Evolutionary conservation across 257 asterid species (phyloP).

Genomic region (Nicotiana tomentosiformis): DNA sequence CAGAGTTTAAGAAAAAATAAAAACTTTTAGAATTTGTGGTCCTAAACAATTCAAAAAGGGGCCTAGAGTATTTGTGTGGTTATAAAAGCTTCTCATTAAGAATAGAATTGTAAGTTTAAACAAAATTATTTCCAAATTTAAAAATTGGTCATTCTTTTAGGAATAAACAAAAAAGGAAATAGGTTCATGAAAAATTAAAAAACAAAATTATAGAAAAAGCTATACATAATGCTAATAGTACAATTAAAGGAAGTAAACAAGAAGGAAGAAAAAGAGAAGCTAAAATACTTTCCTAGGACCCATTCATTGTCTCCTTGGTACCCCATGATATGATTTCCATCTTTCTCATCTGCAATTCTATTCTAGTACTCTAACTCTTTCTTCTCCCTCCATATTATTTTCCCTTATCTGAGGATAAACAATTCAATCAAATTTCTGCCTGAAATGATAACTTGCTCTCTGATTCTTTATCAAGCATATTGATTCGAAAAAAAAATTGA

Average conservation of each 20-base stretch:
- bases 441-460: not conserved
- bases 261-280: constrained; percentile 2
- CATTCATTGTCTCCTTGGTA: not conserved
- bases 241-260: constrained; percentile 10
- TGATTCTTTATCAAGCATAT: not conserved
- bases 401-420: not conserved
- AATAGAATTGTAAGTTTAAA: too few relatives aligned
- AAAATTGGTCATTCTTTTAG: too few relatives aligned
- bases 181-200: too few relatives aligned
- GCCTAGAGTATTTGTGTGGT: too few relatives aligned
- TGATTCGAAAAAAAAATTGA: not conserved
- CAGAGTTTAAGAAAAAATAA: too few relatives aligned
- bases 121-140: too few relatives aligned
- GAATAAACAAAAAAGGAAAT: too few relatives aligned
- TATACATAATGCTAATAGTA: not conserved
- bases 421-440: not conserved
- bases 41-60: too few relatives aligned
- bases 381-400: not conserved
- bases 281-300: constrained; percentile 7
- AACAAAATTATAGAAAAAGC: not conserved
- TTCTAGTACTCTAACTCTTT: not conserved
- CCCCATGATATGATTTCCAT: constrained; percentile 3
- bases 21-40: too few relatives aligned
- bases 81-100: too few relatives aligned
- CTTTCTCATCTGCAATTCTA: not conserved